phyloP scores from a whole-genome alignment of 345 rosid genomes.

The Brassica napus region DNA sequence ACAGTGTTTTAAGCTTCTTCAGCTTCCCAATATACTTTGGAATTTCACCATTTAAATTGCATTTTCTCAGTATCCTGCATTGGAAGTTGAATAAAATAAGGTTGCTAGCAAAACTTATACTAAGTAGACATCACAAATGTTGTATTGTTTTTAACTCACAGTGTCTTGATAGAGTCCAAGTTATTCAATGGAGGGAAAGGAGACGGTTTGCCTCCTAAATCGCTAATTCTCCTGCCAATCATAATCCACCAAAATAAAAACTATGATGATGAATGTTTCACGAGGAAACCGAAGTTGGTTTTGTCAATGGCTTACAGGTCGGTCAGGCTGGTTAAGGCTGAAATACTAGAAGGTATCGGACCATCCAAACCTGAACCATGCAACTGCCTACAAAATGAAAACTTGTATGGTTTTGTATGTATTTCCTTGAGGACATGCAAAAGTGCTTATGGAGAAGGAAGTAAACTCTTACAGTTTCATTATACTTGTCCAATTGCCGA shows the following conservation, averaged over 20 bases:
- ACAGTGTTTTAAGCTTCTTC: conserved; percentile 72
- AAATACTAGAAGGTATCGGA: conserved; percentile 72
- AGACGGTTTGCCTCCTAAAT: conserved; percentile 59
- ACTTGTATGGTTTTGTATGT: neutral
- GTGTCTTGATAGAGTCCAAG: conserved; percentile 63
- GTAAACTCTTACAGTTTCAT: conserved; percentile 62
- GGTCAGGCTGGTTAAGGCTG: conserved; percentile 56
- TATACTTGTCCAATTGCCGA: conserved; percentile 61
- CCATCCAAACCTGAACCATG: conserved; percentile 78
- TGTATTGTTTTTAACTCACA: conserved; percentile 55
- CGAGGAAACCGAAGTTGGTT: neutral
- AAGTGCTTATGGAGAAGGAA: neutral
- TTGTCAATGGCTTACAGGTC: conserved; percentile 64
- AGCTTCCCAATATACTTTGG: conserved; percentile 60
- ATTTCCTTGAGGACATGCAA: conserved; percentile 6
- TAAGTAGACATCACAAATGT: neutral
- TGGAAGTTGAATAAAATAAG: conserved; percentile 6
- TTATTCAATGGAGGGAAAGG: conserved; percentile 56
- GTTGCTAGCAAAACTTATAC: neutral
- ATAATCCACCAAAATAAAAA: conserved; percentile 17
- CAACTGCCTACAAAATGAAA: conserved; percentile 56
- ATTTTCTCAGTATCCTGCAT: conserved; percentile 67
- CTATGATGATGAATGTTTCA: neutral
- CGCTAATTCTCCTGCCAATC: conserved; percentile 69
- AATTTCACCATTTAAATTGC: conserved; percentile 60